Conservation (phyloP, 176 grass and related monocot genomes). For the Cenchrus purpureus region DNA sequence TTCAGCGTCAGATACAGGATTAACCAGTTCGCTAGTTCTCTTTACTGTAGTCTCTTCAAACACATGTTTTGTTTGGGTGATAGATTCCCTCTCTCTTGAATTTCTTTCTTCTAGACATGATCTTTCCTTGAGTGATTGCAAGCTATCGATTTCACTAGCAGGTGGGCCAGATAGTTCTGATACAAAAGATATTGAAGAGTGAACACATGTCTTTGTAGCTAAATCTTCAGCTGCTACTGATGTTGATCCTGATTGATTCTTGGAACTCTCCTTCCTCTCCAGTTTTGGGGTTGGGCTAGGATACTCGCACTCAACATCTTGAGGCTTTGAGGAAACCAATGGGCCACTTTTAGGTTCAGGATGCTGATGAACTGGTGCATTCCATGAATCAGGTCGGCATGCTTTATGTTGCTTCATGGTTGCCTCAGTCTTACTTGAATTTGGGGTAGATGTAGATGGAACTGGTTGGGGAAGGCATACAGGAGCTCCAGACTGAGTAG, state of each 20-base stretch:
- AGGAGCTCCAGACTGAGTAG: constrained; percentile 34
- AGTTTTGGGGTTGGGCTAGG: constrained; percentile 60
- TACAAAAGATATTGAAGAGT: constrained; percentile 37
- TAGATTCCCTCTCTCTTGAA: constrained; percentile 28
- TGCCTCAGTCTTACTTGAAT: constrained; percentile 37
- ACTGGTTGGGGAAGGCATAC: constrained; percentile 26
- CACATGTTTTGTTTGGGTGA: constrained; percentile 23
- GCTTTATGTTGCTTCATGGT: constrained; percentile 39
- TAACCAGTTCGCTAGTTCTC: constrained; percentile 25
- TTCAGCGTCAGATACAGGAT: constrained; percentile 45
- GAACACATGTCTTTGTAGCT: constrained; percentile 42
- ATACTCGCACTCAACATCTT: constrained; percentile 51
- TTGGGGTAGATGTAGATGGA: constrained; percentile 33
- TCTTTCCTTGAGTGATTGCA: constrained; percentile 42
- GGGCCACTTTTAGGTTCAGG: constrained; percentile 20
- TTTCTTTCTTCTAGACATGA: constrained; percentile 51
- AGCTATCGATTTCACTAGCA: constrained; percentile 47
- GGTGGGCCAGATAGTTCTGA: constrained; percentile 49
- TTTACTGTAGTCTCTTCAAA: constrained; percentile 34
- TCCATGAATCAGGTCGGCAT: constrained; percentile 30
- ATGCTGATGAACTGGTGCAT: constrained; percentile 26
- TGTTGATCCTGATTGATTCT: constrained; percentile 35
- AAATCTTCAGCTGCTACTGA: constrained; percentile 51
- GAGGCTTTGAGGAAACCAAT: constrained; percentile 30
- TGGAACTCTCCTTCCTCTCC: constrained; percentile 38